Evolutionary conservation across 305 asterid genomes (phyloP).

Genomic region (Petunia hybrid): DNA sequence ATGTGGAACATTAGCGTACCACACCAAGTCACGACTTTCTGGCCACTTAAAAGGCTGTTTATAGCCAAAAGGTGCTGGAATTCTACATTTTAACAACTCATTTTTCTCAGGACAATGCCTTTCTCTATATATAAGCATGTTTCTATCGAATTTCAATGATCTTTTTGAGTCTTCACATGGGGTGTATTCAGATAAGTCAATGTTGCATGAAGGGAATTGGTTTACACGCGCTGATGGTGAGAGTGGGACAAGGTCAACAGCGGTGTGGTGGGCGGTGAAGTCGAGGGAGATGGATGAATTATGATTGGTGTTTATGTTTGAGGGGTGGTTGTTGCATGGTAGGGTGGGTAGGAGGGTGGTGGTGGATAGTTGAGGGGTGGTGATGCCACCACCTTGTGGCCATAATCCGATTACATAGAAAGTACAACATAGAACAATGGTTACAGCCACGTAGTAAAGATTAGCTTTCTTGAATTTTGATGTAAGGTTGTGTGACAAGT

Average conservation of each 20-base stretch:
- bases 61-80: conserved; percentile 91
- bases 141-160: conserved; percentile 69
- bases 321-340: conserved; percentile 44
- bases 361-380: conserved; percentile 38
- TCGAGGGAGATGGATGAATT: conserved; percentile 48
- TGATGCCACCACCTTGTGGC: conserved; percentile 61
- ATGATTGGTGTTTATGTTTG: conserved; percentile 26
- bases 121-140: conserved; percentile 70
- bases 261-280: conserved; percentile 77
- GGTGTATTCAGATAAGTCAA: conserved; percentile 75
- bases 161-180: conserved; percentile 81
- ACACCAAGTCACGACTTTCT: conserved; percentile 72
- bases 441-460: conserved; percentile 54
- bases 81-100: conserved; percentile 68
- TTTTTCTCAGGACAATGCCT: conserved; percentile 81
- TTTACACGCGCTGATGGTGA: conserved; percentile 55
- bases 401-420: conserved; percentile 78
- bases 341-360: conserved; percentile 43
- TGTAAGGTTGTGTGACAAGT: conserved; percentile 56
- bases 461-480: conserved; percentile 60
- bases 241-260: conserved; percentile 53
- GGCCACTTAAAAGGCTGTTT: conserved; percentile 89
- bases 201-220: conserved; percentile 64
- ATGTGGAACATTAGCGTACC: conserved; percentile 97
- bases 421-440: conserved; percentile 67